A percentile compares a stretch with the other conserved stretches of the same genome.
Conservation (phyloP, 1,139 yeast genomes). For the Schwanniomyces etchellsii region DNA sequence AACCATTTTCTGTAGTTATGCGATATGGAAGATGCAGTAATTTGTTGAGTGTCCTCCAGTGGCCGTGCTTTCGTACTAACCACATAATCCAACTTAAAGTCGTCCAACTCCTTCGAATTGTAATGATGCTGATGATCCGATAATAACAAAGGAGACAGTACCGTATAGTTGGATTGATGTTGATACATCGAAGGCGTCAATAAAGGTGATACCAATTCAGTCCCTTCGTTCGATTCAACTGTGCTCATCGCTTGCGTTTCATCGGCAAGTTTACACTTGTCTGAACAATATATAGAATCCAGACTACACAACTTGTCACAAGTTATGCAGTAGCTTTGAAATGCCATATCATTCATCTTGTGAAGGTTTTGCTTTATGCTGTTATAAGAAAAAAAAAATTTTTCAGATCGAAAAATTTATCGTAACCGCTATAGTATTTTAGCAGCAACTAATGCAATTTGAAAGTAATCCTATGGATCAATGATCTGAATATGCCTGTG, state of each 20-base stretch:
- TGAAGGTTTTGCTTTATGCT: too few relatives aligned
- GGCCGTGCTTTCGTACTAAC: constrained; percentile 18
- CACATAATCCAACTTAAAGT: constrained; percentile 30
- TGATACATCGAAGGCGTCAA: constrained; percentile 31
- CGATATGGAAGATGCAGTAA: constrained; percentile 23
- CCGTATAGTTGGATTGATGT: constrained; percentile 12
- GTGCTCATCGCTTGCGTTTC: constrained; percentile 14
- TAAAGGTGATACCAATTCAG: constrained; percentile 28
- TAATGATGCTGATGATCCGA: constrained; percentile 7
- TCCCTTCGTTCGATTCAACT: constrained; percentile 6
- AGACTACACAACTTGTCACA: constrained; percentile 57
- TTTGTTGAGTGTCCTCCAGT: constrained; percentile 7
- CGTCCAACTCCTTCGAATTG: constrained; percentile 19
- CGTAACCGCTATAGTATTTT: too few relatives aligned
- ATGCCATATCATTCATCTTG: constrained; percentile 24
- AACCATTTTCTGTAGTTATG: constrained; percentile 43
- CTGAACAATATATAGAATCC: constrained; percentile 56
- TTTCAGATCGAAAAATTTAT: too few relatives aligned
- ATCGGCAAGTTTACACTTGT: constrained; percentile 47
- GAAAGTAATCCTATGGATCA: too few relatives aligned
- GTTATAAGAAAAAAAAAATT: too few relatives aligned
- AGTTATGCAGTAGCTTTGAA: constrained; percentile 61
- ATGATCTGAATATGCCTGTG: too few relatives aligned
- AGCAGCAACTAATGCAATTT: too few relatives aligned
- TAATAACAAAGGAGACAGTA: constrained; percentile 16